These are phyloP conservation scores for Amanita rubescens DNA, from an alignment of 768 basidiomycete genomes.

Conservation along the genomic window DNA sequence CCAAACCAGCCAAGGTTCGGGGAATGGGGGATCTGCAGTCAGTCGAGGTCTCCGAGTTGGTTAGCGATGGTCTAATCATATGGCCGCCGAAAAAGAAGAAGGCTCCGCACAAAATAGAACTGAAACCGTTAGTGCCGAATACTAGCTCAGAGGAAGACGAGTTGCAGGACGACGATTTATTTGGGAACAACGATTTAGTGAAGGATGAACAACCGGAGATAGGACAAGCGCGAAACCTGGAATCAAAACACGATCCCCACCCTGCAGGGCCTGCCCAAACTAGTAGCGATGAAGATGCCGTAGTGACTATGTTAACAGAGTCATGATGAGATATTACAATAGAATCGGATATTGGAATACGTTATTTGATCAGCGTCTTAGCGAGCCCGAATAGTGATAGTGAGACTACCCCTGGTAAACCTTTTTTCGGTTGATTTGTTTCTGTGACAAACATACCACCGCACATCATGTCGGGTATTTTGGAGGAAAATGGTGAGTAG, in stretches of 20 bases:
- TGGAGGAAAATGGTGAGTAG: slow-evolving; percentile 34
- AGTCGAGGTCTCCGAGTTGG: slow-evolving; percentile 36
- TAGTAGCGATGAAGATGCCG: slow-evolving; percentile 18
- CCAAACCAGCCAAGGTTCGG: slow-evolving; percentile 30
- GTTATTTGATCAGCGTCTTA: slow-evolving; percentile 1
- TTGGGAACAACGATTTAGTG: not conserved
- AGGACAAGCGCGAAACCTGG: slow-evolving; percentile 4
- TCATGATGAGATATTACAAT: not conserved
- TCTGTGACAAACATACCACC: not conserved
- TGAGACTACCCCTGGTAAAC: not conserved
- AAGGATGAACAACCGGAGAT: not conserved
- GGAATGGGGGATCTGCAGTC: slow-evolving; percentile 43
- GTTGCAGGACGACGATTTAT: not conserved
- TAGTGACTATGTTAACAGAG: slow-evolving; percentile 20
- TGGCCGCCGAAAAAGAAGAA: slow-evolving; percentile 23
- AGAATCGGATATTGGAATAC: not conserved
- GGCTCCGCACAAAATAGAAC: too few relatives aligned
- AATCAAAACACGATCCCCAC: slow-evolving; percentile 7
- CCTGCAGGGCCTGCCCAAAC: slow-evolving; percentile 10
- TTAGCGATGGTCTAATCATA: slow-evolving; percentile 42
- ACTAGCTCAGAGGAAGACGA: not conserved
- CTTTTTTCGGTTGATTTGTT: not conserved
- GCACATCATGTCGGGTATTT: slow-evolving; percentile 34
- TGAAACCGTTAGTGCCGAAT: too few relatives aligned
- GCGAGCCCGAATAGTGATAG: too few relatives aligned